Evolutionary conservation across 495 filamentous ascomycete species (phyloP), one percentile per base, ranked within the genome.

Genomic region (Hyphodiscus hymeniophilus): DNA sequence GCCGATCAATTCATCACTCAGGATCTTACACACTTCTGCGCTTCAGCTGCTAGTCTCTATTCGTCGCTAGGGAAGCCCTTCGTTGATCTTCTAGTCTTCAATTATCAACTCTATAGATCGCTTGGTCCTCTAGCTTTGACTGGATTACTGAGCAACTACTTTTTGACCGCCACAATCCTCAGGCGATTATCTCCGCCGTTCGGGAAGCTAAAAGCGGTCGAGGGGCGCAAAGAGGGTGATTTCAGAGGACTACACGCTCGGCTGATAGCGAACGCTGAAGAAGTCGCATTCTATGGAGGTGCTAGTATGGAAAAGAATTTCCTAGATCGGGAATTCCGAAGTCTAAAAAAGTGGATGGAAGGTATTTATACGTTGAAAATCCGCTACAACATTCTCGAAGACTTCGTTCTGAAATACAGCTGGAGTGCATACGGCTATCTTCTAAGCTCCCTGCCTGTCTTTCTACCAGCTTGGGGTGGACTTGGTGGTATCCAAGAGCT

Each of bases 381-480:
- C 53, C 83, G 87, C 5, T 99, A 99, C 65, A 97, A 96, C 62
- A 99, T 97, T 75, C 80, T 97, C 0, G 94, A 99, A 66, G 94
- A 99, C 60, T 94, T 97, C 58, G 87, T 99, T 40, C 62, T 99
- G 49, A 99, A 99, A 64, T 99, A 99, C 62, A 85, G 86, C 52
- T 99, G 94, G 94, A 95, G 88, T 50, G 92, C 94, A 0, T 94
- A 94, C 60, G 94, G 94, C 17, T 99, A 97, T 54, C 74, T 97
- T 34, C 71, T 97, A 18, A 89, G 90, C 22, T 94, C 92, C 5
- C 68, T 97, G 8, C 94, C 94, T 0, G 80, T 97, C 38, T 97
- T 97, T 73, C 76, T 99, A 8, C 94, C 94, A 4, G 86, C 89
- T 15, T 95, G 90, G 89, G 89, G 90, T 42, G 90, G 92, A 41